A percentile compares a stretch with the other conserved stretches of the same genome.
Conservation (phyloP, 371 early-diverging fungal genomes). For the Apophysomyces variabilis region DNA sequence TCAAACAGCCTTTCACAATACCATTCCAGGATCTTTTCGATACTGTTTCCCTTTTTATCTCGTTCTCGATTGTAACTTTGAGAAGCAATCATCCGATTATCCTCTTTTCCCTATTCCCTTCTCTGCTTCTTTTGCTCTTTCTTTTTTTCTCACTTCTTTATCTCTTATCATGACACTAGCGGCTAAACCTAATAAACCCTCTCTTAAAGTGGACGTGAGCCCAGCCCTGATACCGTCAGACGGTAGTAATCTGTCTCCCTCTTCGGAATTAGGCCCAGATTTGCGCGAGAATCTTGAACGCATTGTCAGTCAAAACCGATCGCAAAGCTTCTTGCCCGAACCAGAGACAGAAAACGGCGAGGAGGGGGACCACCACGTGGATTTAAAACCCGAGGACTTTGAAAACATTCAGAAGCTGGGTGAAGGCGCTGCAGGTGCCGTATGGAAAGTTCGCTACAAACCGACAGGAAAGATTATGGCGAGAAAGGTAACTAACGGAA, state of each 20-base stretch:
- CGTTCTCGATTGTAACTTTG: background rate
- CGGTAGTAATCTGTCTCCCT: slow-evolving; percentile 8
- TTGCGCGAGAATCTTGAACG: slow-evolving; percentile 44
- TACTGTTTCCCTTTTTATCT: slow-evolving; percentile 13
- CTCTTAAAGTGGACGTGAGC: slow-evolving; percentile 1
- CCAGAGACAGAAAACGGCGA: slow-evolving; percentile 1
- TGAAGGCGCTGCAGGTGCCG: slow-evolving; percentile 92
- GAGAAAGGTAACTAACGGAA: slow-evolving; percentile 66
- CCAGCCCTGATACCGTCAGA: background rate
- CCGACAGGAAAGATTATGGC: slow-evolving; percentile 91
- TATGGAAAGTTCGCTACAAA: slow-evolving; percentile 78
- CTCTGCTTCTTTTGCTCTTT: slow-evolving; percentile 1
- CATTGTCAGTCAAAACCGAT: slow-evolving; percentile 38
- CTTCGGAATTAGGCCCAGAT: slow-evolving; percentile 23
- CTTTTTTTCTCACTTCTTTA: slow-evolving; percentile 3
- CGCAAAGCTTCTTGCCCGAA: slow-evolving; percentile 19
- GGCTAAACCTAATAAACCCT: background rate
- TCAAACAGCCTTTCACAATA: background rate
- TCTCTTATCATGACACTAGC: slow-evolving; percentile 10
- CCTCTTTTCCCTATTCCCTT: background rate
- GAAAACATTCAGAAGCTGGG: slow-evolving; percentile 74
- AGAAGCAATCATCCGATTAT: slow-evolving; percentile 3
- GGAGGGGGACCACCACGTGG: slow-evolving; percentile 19
- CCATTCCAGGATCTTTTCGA: slow-evolving; percentile 5
- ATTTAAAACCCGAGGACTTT: slow-evolving; percentile 57